Base-by-base conservation (phyloP, 768 basidiomycete genomes). In the Boletales sp. region DNA sequence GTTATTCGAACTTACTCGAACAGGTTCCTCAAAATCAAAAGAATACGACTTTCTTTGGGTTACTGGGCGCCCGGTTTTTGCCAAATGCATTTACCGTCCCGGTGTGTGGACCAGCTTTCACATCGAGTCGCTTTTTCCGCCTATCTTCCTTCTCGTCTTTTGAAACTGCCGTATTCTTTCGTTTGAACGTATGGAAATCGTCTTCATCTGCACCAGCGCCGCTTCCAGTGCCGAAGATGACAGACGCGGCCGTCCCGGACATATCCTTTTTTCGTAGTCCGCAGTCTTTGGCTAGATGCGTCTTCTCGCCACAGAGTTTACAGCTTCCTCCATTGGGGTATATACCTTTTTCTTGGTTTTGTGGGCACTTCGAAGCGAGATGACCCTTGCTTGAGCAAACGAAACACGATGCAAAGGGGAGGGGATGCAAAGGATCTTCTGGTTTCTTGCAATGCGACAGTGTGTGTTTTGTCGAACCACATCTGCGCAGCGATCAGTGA, bases 311-410 rank as follows among this genome's bases (percentile, higher is more conserved):
- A 61, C 94, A 97, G 9, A 96, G 74, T 61, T 92, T 94, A 62
- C 94, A 97, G 50, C 76, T 80, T 3, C 94, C 94, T 21, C 93
- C 93, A 52, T 95, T 87, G 0, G 92, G 90, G 58, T 96, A 96
- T 21, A 95, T 76, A 0, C 94, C 92, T 57, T 81, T 87, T 0
- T 75, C 76, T 55, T 79, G 78, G 62, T 96, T 96, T 58, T 85
- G 70, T 0, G 90, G 87, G 67, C 94, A 97, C 13, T 80, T 69
- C 2, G 88, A 85, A 3, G 90, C 89, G 2, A 97, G 78, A 62
- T 97, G 94, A 2, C 94, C 94, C 58, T 79, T 84, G 4, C 74
- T 77, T 4, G 81, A 82, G 63, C 94, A 97, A 17, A 97, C 87
- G 63, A 93, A 97, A 70, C 94, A 97, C 4, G 86, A 88, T 0